These are phyloP conservation scores for Microthlaspi erraticum DNA, from an alignment of 345 rosid species.

Conservation along the genomic window DNA sequence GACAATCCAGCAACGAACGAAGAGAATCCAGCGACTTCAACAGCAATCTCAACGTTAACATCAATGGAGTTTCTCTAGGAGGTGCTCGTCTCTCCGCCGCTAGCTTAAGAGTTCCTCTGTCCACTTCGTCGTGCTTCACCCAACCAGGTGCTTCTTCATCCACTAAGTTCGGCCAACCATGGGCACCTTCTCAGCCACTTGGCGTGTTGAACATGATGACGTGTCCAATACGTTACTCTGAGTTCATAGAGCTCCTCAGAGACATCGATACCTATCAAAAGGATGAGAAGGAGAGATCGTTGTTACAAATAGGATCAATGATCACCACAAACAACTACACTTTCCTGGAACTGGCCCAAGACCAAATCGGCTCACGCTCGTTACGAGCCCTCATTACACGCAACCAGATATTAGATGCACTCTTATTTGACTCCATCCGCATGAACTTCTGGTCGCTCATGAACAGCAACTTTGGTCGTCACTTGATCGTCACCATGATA, in stretches of 20 bases:
- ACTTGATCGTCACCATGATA: not conserved
- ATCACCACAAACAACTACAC: not conserved
- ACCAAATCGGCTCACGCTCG: not conserved
- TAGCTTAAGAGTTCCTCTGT: not conserved
- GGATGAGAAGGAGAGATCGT: not conserved
- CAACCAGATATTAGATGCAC: not conserved
- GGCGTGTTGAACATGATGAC: not conserved
- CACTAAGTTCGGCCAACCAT: not conserved
- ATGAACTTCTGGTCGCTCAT: not conserved
- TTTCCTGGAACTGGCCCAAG: slow-evolving; percentile 9
- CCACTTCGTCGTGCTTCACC: not conserved
- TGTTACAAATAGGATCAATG: not conserved
- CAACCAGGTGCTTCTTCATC: slow-evolving; percentile 1
- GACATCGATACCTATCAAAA: not conserved
- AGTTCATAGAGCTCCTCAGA: not conserved
- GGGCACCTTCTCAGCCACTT: not conserved
- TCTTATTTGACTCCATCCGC: not conserved
- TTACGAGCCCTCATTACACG: not conserved
- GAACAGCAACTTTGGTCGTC: not conserved
- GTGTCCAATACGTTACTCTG: not conserved
- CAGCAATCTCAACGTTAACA: not conserved
- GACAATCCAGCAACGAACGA: not conserved
- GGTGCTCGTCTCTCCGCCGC: not conserved
- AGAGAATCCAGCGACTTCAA: not conserved
- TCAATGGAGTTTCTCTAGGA: not conserved